Evolutionary conservation across 2,329 filamentous ascomycete genomes (phyloP).

Genomic region (Fusarium staphyleae): DNA sequence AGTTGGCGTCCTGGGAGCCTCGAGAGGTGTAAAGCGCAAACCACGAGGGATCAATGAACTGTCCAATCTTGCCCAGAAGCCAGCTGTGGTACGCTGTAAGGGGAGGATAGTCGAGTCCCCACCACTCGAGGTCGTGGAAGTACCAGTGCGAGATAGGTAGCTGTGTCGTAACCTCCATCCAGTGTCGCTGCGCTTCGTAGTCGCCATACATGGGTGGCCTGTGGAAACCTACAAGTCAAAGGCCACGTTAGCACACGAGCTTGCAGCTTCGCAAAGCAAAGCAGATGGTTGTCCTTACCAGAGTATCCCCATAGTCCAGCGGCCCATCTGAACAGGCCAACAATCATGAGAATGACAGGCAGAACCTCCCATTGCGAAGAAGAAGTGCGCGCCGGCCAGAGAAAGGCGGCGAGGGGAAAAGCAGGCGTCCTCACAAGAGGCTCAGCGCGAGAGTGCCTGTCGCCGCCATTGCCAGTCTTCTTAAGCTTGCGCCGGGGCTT

Average conservation of each 20-base stretch:
- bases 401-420: conserved; percentile 91
- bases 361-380: conserved; percentile 91
- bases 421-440: conserved; percentile 67
- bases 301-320: conserved; percentile 95
- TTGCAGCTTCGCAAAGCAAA: conserved; percentile 4
- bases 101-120: conserved; percentile 97
- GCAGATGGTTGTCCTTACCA: conserved; percentile 58
- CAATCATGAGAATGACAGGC: conserved; percentile 85
- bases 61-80: conserved; percentile 87
- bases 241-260: conserved; percentile 23
- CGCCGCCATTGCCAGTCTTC: conserved; percentile 54
- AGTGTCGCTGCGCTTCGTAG: conserved; percentile 97
- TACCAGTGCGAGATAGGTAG: conserved; percentile 96
- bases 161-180: conserved; percentile 96
- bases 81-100: conserved; percentile 98
- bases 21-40: conserved; percentile 86
- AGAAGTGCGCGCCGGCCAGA: conserved; percentile 87
- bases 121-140: conserved; percentile 95
- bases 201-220: conserved; percentile 93
- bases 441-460: conserved; percentile 49
- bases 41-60: conserved; percentile 81
- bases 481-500: conserved; percentile 66
- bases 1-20: conserved; percentile 75
- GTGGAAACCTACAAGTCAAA: conserved; percentile 65
- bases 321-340: conserved; percentile 92